Evolutionary conservation across 176 grass and related monocot genomes (phyloP), one percentile per base, ranked within the genome.

Genomic region (Aegilops sharonensis): DNA sequence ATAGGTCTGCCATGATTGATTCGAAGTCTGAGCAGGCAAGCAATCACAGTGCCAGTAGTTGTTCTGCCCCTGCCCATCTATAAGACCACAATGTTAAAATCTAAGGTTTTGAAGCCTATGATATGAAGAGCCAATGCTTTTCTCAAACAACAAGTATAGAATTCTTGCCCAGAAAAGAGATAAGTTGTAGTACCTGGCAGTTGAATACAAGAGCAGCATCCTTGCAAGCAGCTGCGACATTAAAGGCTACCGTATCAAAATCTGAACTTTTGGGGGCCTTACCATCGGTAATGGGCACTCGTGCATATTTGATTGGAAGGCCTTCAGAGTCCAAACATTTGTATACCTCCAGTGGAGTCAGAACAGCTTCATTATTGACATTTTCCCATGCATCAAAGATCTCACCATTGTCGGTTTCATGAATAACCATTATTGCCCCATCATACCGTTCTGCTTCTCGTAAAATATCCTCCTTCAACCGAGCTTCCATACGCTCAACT

Each of bases 191-290:
- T 84, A 96, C 97, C 97, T 98, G 97, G 82, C 97, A 98, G 90
- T 98, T 98, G 85, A 96, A 98, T 35, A 98, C 97, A 31, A 98
- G 92, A 77, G 92, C 84, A 91, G 92, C 87, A 75, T 83, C 80
- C 84, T 91, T 92, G 70, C 88, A 85, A 78, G 97, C 90, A 81
- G 89, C 83, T 54, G 90, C 89, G 50, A 96, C 79, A 81, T 98
- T 98, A 15, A 89, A 84, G 45, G 94, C 90, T 91, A 98, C 85
- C 25, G 87, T 92, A 81, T 98, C 97, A 78, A 98, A 94, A 86
- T 98, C 97, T 29, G 97, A 98, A 89, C 92, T 98, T 95, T 98
- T 92, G 10, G 97, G 97, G 79, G 97, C 97, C 91, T 98, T 98
- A 80, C 97, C 97, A 88, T 98, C 97, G 85, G 94, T 98, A 88